Conservation (phyloP, 768 basidiomycete genomes). For the Lactarius indigo region DNA sequence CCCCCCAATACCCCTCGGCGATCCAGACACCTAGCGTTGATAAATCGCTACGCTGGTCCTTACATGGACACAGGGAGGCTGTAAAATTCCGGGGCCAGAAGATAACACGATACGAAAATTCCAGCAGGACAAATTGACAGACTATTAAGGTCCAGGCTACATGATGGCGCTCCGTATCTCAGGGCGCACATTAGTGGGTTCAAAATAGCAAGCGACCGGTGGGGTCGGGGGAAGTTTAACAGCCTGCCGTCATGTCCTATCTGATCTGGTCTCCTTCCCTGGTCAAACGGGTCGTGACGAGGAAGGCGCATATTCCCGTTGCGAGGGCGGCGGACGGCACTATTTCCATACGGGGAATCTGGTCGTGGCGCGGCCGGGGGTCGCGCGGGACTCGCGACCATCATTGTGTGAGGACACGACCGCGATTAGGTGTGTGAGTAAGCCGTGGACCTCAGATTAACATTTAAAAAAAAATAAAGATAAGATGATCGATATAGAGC, state of each 20-base stretch:
- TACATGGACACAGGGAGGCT: neutral
- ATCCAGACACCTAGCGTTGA: neutral
- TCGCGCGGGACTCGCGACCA: slow-evolving; percentile 1
- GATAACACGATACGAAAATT: neutral
- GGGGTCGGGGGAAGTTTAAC: neutral
- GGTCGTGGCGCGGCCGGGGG: neutral
- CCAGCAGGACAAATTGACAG: neutral
- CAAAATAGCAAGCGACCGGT: neutral
- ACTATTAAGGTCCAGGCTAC: too few relatives aligned
- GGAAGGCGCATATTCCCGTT: neutral
- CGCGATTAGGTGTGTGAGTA: neutral
- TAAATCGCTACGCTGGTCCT: neutral
- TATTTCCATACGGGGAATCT: neutral
- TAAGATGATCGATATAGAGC: neutral
- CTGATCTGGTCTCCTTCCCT: neutral
- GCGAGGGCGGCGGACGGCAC: neutral
- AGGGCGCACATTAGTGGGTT: neutral
- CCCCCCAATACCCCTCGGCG: neutral
- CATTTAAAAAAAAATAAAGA: too few relatives aligned
- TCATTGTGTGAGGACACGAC: neutral
- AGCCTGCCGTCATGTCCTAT: neutral
- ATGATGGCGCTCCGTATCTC: neutral
- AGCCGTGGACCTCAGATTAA: neutral
- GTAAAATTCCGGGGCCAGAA: too few relatives aligned
- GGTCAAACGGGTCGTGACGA: neutral